These are phyloP conservation scores for Moesziomyces globuligerus DNA, from an alignment of 1,284 basidiomycete species.

Conservation along the genomic window DNA sequence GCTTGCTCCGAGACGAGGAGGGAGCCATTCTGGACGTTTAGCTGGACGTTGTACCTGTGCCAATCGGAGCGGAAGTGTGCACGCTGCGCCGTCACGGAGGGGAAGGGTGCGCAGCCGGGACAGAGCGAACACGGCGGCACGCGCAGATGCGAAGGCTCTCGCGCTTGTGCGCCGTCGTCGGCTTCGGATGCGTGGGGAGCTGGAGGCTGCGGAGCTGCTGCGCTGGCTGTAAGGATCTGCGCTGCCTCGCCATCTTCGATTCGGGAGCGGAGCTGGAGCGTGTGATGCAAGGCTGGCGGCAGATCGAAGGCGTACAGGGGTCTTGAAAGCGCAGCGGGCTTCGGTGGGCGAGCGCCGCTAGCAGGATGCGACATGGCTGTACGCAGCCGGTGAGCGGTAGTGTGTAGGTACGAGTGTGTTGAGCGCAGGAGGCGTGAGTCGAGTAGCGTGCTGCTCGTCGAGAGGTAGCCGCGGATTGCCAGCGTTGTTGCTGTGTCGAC, in stretches of 20 bases:
- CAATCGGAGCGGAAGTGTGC: constrained; percentile 92
- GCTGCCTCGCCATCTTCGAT: constrained; percentile 33
- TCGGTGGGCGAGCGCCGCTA: constrained; percentile 3
- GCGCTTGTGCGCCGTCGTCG: constrained; percentile 9
- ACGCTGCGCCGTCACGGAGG: constrained; percentile 82
- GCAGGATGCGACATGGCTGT: constrained; percentile 20
- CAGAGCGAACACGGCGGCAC: constrained; percentile 58
- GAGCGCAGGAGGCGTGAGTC: neutral
- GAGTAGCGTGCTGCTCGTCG: no score
- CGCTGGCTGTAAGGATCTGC: constrained; percentile 15
- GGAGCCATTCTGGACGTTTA: constrained; percentile 29
- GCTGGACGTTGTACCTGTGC: constrained; percentile 96
- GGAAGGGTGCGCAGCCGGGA: constrained; percentile 72
- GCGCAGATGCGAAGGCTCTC: constrained; percentile 17
- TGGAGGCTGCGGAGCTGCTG: constrained; percentile 1
- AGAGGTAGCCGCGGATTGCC: no score
- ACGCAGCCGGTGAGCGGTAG: neutral
- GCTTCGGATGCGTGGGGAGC: constrained; percentile 6
- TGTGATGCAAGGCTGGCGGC: constrained; percentile 25
- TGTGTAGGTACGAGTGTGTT: neutral
- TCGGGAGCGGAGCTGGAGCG: constrained; percentile 38
- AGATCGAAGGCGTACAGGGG: constrained; percentile 58
- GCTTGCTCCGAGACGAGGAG: constrained; percentile 32
- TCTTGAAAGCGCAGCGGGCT: constrained; percentile 35
- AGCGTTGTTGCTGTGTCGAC: neutral